Percentiles rank a stretch among this genome's conserved stretches.
Evolutionary conservation across 2,329 filamentous ascomycete species (phyloP).

Genomic region (Berkeleyomyces basicola): DNA sequence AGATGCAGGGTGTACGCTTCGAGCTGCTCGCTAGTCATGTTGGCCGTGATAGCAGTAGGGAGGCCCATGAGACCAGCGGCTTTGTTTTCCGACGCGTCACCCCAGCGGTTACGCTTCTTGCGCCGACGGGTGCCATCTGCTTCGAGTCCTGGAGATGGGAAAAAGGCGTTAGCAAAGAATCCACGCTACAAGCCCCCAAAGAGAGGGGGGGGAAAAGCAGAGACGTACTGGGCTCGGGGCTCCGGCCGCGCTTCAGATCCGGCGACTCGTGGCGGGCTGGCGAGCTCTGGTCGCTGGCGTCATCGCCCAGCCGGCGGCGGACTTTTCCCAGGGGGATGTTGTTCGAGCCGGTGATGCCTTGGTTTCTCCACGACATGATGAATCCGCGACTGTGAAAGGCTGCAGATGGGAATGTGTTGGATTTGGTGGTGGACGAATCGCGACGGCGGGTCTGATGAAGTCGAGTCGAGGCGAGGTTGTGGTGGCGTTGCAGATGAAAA

Average conservation of each 20-base stretch:
- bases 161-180: conserved; percentile 1
- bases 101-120: conserved; percentile 98
- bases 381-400: neutral
- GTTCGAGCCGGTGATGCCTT: conserved; percentile 93
- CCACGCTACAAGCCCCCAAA: neutral
- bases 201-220: neutral
- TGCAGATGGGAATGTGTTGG: neutral
- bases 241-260: conserved; percentile 73
- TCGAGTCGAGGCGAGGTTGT: neutral
- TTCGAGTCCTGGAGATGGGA: conserved; percentile 31
- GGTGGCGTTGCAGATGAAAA: neutral
- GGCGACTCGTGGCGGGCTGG: conserved; percentile 16
- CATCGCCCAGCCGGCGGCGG: conserved; percentile 57
- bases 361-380: conserved; percentile 50
- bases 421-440: neutral
- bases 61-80: conserved; percentile 94
- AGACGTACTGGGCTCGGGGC: conserved; percentile 60
- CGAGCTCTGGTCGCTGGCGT: conserved; percentile 17
- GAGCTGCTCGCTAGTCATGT: conserved; percentile 96
- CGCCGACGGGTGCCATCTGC: conserved; percentile 69
- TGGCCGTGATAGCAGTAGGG: conserved; percentile 86
- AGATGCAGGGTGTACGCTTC: conserved; percentile 94
- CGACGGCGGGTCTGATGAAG: neutral
- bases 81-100: conserved; percentile 94
- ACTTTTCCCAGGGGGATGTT: conserved; percentile 87